These are phyloP conservation scores for Russula dissimulans DNA, from an alignment of 768 basidiomycete genomes.

Conservation along the genomic window DNA sequence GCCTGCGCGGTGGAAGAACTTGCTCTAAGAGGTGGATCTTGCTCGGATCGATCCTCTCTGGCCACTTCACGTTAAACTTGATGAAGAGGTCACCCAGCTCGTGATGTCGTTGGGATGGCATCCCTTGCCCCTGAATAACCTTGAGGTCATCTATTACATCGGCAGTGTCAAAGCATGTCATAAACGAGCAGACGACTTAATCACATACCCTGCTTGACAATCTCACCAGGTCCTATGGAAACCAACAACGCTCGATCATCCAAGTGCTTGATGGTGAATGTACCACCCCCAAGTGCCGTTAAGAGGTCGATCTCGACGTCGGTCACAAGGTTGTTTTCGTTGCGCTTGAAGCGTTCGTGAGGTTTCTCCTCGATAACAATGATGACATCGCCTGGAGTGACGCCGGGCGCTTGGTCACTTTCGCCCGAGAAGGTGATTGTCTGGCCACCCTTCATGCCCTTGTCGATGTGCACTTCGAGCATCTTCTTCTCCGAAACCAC, in stretches of 20 bases:
- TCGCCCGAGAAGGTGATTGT: conserved; percentile 84
- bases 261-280: conserved; percentile 83
- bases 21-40: conserved; percentile 67
- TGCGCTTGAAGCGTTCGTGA: conserved; percentile 80
- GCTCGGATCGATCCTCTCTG: conserved; percentile 62
- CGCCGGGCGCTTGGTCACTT: conserved; percentile 84
- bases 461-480: conserved; percentile 95
- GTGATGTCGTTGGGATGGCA: conserved; percentile 98
- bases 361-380: conserved; percentile 92
- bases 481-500: conserved; percentile 90
- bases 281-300: conserved; percentile 88
- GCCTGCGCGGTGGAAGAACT: conserved; percentile 72
- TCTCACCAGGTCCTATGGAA: conserved; percentile 78
- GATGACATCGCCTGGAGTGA: conserved; percentile 87
- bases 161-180: neutral
- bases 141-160: conserved; percentile 64
- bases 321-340: conserved; percentile 77
- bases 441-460: conserved; percentile 93
- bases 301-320: conserved; percentile 91
- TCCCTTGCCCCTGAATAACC: conserved; percentile 89
- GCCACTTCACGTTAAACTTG: conserved; percentile 82
- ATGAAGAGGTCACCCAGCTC: conserved; percentile 91
- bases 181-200: neutral
- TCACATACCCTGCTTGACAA: conserved; percentile 82
- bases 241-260: conserved; percentile 87